phyloP scores from a whole-genome alignment of 179 eudicot species.

The Patellifolia procumbens region DNA sequence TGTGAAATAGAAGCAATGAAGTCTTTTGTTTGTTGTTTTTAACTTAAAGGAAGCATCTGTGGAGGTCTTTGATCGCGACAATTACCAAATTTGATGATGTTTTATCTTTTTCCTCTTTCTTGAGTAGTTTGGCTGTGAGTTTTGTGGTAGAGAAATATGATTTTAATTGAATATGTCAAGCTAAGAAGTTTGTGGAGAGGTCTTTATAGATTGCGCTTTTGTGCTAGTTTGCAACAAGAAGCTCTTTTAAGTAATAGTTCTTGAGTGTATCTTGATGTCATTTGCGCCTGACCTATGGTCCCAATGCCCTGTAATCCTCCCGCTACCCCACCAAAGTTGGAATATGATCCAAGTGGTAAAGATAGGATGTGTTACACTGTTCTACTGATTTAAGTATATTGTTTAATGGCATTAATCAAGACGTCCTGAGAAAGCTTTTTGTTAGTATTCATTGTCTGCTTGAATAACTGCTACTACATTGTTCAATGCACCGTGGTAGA shows the following conservation, averaged over 20 bases:
- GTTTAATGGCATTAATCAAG: too few relatives aligned
- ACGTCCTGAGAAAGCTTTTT: too few relatives aligned
- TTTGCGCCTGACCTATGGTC: not conserved
- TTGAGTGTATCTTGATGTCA: not conserved
- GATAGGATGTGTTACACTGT: not conserved
- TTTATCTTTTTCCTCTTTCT: too few relatives aligned
- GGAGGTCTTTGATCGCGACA: not conserved
- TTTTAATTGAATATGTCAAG: not conserved
- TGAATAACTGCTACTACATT: not conserved
- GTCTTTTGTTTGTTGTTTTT: not conserved
- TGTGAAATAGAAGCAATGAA: not conserved
- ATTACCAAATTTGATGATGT: too few relatives aligned
- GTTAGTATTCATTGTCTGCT: not conserved
- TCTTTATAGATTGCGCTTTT: not conserved
- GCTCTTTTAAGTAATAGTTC: not conserved
- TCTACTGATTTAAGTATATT: not conserved
- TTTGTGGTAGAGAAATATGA: not conserved
- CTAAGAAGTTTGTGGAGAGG: not conserved
- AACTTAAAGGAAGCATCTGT: not conserved
- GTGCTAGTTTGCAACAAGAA: not conserved
- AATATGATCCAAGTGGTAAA: not conserved
- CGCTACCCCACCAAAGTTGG: not conserved
- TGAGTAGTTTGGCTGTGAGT: not conserved
- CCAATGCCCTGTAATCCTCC: not conserved
- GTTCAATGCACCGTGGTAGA: too few relatives aligned